Conservation (phyloP, 352 stramenopile genomes). For the Phytopythium litorale region DNA sequence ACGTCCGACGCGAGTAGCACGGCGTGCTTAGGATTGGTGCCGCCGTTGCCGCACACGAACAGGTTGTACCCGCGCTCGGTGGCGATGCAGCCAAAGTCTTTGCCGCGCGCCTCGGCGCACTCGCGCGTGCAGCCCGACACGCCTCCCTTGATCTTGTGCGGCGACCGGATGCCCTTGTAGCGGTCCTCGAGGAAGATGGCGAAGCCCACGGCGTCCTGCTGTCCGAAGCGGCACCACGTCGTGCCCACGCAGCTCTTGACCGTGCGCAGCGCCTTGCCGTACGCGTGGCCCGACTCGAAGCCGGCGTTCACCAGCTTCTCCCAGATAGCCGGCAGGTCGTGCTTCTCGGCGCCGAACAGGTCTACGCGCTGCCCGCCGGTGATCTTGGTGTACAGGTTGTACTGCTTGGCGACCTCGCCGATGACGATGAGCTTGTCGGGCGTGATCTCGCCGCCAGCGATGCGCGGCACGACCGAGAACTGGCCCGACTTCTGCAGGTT, state of each 20-base stretch:
- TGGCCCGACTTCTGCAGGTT: slow-evolving; percentile 93
- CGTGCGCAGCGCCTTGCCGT: slow-evolving; percentile 90
- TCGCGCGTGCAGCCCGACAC: slow-evolving; percentile 90
- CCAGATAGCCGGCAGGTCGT: slow-evolving; percentile 91
- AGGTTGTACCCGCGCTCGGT: slow-evolving; percentile 92
- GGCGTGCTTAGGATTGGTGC: slow-evolving; percentile 82
- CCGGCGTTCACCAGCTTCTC: slow-evolving; percentile 86
- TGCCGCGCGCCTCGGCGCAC: slow-evolving; percentile 89
- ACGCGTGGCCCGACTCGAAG: slow-evolving; percentile 91
- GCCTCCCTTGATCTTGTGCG: slow-evolving; percentile 91
- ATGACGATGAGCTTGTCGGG: slow-evolving; percentile 90
- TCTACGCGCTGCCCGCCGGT: slow-evolving; percentile 93
- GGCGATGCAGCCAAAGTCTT: slow-evolving; percentile 93
- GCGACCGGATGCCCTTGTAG: slow-evolving; percentile 91
- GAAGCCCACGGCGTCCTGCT: slow-evolving; percentile 90
- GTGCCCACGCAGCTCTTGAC: slow-evolving; percentile 93
- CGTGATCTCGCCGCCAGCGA: slow-evolving; percentile 89
- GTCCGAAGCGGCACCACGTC: slow-evolving; percentile 90
- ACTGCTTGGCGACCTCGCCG: slow-evolving; percentile 86
- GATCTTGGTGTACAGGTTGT: slow-evolving; percentile 92
- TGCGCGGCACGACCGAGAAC: slow-evolving; percentile 90
- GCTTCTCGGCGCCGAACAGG: slow-evolving; percentile 90
- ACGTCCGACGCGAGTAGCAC: slow-evolving; percentile 48
- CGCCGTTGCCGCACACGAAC: slow-evolving; percentile 88
- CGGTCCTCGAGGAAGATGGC: slow-evolving; percentile 90